These are phyloP conservation scores for Candida tropicalis DNA, from an alignment of 1,139 yeast species.

Conservation along the genomic window DNA sequence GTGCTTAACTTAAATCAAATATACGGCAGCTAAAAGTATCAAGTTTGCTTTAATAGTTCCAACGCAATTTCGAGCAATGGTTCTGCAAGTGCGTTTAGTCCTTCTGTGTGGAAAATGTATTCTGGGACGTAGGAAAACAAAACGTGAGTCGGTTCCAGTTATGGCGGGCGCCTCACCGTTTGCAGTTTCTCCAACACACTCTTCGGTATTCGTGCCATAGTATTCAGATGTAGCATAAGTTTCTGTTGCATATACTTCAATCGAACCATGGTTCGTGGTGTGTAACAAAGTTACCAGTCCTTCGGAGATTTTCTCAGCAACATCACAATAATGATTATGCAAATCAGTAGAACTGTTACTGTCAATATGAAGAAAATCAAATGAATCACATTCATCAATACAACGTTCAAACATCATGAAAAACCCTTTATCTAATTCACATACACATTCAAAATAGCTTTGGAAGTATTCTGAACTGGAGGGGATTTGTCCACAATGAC, in stretches of 20 bases:
- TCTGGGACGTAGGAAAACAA: too few species aligned
- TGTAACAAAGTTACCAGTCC: background rate
- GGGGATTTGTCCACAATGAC: conserved; percentile 10
- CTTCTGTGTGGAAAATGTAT: too few species aligned
- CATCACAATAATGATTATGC: conserved; percentile 8
- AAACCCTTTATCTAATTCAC: conserved; percentile 8
- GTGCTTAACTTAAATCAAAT: background rate
- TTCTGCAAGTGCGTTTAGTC: too few species aligned
- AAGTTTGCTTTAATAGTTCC: background rate
- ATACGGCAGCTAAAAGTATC: background rate
- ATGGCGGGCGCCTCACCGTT: too few species aligned
- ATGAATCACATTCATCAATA: conserved; percentile 6
- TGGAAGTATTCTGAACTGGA: background rate
- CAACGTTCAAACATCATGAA: conserved; percentile 8
- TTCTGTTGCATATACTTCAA: background rate
- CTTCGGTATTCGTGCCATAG: too few species aligned
- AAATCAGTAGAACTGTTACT: conserved; percentile 1
- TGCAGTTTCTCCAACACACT: too few species aligned
- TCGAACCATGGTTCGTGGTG: conserved; percentile 1
- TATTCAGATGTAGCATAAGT: background rate
- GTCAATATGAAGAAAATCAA: background rate
- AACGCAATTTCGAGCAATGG: background rate
- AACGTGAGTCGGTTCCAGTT: too few species aligned
- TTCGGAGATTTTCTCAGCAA: conserved; percentile 5
- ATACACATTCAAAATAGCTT: conserved; percentile 9